Conservation (phyloP, 2,329 filamentous ascomycete species). For the Amphichorda felina region DNA sequence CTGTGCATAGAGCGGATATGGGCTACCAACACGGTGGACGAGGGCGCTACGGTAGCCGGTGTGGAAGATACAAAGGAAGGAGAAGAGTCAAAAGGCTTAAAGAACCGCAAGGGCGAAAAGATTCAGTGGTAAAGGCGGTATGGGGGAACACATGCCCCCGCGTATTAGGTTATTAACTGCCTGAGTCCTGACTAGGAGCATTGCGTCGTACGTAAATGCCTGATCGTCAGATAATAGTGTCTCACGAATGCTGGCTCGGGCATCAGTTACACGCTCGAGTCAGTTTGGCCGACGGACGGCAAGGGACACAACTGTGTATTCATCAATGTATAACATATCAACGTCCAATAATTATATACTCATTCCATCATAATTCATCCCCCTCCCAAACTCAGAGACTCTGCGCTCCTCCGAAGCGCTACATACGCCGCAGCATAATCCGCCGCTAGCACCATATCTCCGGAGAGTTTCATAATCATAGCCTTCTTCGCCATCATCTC, state of each 20-base stretch:
- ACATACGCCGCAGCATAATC: slow-evolving; percentile 56
- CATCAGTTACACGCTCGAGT: no score
- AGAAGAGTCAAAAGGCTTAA: slow-evolving; percentile 9
- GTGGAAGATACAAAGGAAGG: slow-evolving; percentile 4
- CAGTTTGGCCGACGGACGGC: no score
- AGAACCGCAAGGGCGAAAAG: slow-evolving; percentile 23
- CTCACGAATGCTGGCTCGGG: no score
- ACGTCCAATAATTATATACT: not conserved
- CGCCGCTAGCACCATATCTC: slow-evolving; percentile 51
- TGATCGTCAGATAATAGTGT: no score
- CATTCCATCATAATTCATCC: slow-evolving; percentile 2
- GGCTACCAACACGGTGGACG: slow-evolving; percentile 58
- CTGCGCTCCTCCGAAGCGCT: slow-evolving; percentile 34
- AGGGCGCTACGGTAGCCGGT: slow-evolving; percentile 9
- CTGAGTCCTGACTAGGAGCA: no score
- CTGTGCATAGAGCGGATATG: slow-evolving; percentile 77
- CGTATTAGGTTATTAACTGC: no score
- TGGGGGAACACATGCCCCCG: no score
- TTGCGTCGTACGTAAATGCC: no score
- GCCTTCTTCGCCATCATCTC: slow-evolving; percentile 77
- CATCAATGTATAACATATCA: not conserved
- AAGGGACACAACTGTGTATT: no score
- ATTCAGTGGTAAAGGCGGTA: slow-evolving; percentile 20
- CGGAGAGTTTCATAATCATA: slow-evolving; percentile 58
- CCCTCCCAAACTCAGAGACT: slow-evolving; percentile 13